Base-by-base conservation (phyloP, 2,329 filamentous ascomycete species). In the Xylariales sp. region DNA sequence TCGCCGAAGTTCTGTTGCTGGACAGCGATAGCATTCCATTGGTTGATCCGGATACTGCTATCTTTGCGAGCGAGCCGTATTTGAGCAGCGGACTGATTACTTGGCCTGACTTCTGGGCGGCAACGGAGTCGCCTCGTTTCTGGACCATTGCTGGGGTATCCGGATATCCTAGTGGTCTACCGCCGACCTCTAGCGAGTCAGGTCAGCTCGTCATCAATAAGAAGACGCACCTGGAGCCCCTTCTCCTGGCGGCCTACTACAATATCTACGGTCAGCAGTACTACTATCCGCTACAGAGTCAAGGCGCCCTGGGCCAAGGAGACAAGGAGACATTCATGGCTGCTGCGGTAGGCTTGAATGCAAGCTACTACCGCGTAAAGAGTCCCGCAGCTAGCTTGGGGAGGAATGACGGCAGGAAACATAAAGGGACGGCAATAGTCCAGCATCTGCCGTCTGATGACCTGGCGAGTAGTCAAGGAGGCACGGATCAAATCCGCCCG, bases 301-400 rank as follows among this genome's bases (percentile, higher is more conserved):
- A 72, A 51, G 69, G 69, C 24, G 69, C 63, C 6, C 57, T 64
- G 0, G 71, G 70, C 9, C 61, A 73, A 52, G 71, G 71, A 12
- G 70, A 74, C 53, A 74, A 74, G 49, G 70, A 74, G 48, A 73
- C 69, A 0, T 73, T 74, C 47, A 51, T 69, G 12, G 58, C 65
- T 4, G 70, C 69, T 6, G 68, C 71, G 7, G 46, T 62, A 3
- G 65, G 57, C 9, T 51, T 69, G 2, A 51, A 55, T 4, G 56
- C 63, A 5, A 50, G 62, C 2, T 70, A 63, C 49, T 69, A 71
- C 47, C 57, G 63, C 24, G 68, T 72, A 33, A 57, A 55, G 27
- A 43, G 24, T 15, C 11, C 31, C 20, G 33, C 34, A 19, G 12
- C 16, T 8, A 19, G 16, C 12, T 6, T 43, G 3, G 40, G 40